Evolutionary conservation across 2,329 filamentous ascomycete genomes (phyloP), one percentile per base, ranked within the genome.

Genomic region (Aspergillus costaricaensis): DNA sequence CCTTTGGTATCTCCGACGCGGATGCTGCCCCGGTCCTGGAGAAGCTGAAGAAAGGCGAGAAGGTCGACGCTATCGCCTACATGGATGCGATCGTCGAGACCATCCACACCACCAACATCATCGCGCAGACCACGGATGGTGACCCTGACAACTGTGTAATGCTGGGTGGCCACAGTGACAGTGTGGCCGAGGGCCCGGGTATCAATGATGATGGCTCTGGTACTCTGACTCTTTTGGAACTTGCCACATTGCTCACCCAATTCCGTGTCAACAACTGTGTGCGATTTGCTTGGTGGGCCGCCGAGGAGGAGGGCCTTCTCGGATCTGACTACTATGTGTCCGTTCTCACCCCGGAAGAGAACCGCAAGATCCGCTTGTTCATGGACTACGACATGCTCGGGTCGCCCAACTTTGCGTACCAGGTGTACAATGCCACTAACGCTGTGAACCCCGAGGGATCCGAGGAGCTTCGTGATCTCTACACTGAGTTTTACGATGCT

Each of bases 201-300:
- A 91, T 92, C 80, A 92, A 92, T 73, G 90, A 92, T 66, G 88
- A 92, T 67, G 90, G 89, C 30, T 87, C 86, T 2, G 90, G 90
- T 59, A 86, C 82, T 36, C 80, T 86, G 62, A 82, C 81, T 10
- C 77, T 87, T 32, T 78, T 88, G 15, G 85, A 86, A 56, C 78
- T 86, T 41, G 86, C 86, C 6, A 80, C 82, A 23, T 80, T 82
- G 81, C 62, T 92, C 81, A 63, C 85, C 83, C 82, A 91, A 55
- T 94, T 90, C 79, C 84, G 87, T 58, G 87, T 90, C 19, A 90
- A 85, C 64, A 90, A 93, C 74, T 85, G 80, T 5, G 83, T 83
- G 12, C 89, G 88, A 72, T 90, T 91, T 19, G 80, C 77, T 7
- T 89, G 83, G 80, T 89, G 86, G 85, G 82, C 83, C 2, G 86